Base-by-base conservation (phyloP, 2,329 filamentous ascomycete species). In the Pyrenochaeta sp. region DNA sequence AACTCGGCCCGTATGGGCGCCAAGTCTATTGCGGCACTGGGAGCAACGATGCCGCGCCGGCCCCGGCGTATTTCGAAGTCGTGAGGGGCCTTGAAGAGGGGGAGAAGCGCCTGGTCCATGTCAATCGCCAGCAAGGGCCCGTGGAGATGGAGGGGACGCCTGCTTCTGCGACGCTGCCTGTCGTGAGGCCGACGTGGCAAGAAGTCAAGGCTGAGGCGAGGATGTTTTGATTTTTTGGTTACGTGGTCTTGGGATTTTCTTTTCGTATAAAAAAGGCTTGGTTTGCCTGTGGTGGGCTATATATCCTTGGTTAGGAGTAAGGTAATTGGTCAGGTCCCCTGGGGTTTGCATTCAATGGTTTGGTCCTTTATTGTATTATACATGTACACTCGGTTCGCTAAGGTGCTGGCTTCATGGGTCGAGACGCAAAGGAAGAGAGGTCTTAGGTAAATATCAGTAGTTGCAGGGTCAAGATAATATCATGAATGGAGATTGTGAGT, bases 131-230 rank as follows among this genome's bases (percentile, higher is more conserved):
- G 17, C 7, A 23, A 20, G 51, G 46, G 20, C 52, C 48, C 7
- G 47, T 31, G 43, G 52, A 55, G 27, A 55, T 55, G 47, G 47
- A 55, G 3, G 52, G 36, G 7, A 32, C 31, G 14, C 23, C 23
- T 27, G 23, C 23, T 27, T 27, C 23, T 27, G 23, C 23, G 9
- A 27, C 23, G 23, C 4, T 27, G 23, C 23, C 23, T 27, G 23
- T 9, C 4, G 23, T 27, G 4, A 23, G 31, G 35, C 43, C 18
- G 17, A 40, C 31, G 41, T 50, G 48, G 45, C 51, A 55, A 21
- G 55, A 54, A 20, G 55, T 50, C 32, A 23, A 10, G 9, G 30
- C 14, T n/a, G 32, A 23, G 41, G 18, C 17, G 36, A 39, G 17
- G 20, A 23, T 23, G 48, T 20, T 46, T 51, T 45, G 17, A 41